Base-by-base conservation (phyloP, 1,284 basidiomycete species). In the Bothia castanella region DNA sequence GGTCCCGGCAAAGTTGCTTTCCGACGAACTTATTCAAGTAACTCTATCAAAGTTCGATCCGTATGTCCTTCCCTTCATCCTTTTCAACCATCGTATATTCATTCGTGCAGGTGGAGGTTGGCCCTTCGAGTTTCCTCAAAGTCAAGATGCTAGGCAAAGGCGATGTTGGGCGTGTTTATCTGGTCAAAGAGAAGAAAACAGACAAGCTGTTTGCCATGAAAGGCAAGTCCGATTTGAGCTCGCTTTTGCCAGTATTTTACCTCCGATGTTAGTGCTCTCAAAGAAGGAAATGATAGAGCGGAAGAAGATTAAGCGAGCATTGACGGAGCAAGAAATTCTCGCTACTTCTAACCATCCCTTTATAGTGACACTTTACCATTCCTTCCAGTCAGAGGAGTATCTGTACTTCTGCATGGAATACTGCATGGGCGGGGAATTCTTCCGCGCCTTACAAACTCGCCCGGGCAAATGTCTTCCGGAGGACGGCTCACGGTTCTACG, bases 391-490 rank as follows among this genome's bases (percentile, higher is more conserved):
- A n/a, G 89, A 93, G 60, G 89, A 92, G 55, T 96, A 95, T 71
- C 81, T 97, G 29, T 97, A 97, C 72, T 95, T 97, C 70, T 97
- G 93, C 73, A 95, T 97, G 87, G 94, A 96, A 71, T 99, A 98
- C 73, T 99, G 97, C 74, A 96, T 97, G 89, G 96, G 96, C 37
- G 96, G 96, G 54, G 96, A 99, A 69, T 99, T 99, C 75, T 99
- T 99, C 79, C 87, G 97, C 30, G 94, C 96, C 11, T 74, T 97
- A 56, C 94, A 97, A 70, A 92, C 91, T 39, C 80, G 93, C 53
- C 97, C 96, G 4, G 94, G 92, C 40, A 98, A 96, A 68, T 98
- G 97, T 70, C 80, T 99, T 17, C 75, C 90, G 23, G 97, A 99
- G 73, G 94, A 97, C 56, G 93, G 92, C 35, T 90, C 96, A 30